Percentiles rank a stretch among this genome's conserved stretches.
Evolutionary conservation across 2,329 filamentous ascomycete species (phyloP).

Genomic region (Pochonia chlamydosporia): DNA sequence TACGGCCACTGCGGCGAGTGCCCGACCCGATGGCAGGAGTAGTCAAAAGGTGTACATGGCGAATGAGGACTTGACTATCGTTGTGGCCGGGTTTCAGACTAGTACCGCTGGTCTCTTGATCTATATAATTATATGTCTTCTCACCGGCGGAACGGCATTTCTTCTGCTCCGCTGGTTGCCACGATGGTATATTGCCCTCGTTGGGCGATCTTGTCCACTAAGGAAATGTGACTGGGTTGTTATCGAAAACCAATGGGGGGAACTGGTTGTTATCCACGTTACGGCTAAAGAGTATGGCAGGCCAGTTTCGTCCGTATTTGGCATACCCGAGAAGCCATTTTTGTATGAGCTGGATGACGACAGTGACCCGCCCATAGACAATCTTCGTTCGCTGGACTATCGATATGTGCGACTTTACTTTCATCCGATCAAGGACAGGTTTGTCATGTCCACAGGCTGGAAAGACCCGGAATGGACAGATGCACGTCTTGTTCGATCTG

Average conservation of each 20-base stretch:
- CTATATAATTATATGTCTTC: conserved; percentile 65
- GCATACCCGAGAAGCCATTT: conserved; percentile 55
- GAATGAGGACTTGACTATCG: conserved; percentile 91
- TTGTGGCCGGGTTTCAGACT: conserved; percentile 85
- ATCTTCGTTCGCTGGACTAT: conserved; percentile 79
- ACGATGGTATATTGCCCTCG: conserved; percentile 71
- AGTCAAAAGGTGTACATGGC: conserved; percentile 91
- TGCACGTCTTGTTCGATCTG: conserved; percentile 65
- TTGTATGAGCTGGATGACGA: conserved; percentile 51
- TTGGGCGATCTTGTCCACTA: conserved; percentile 64
- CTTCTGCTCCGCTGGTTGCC: conserved; percentile 87
- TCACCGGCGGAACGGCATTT: conserved; percentile 73
- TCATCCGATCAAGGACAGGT: conserved; percentile 84
- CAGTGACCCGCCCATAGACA: conserved; percentile 66
- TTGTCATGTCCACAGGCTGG: conserved; percentile 82
- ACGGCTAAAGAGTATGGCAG: conserved; percentile 47
- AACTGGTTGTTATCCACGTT: conserved; percentile 74
- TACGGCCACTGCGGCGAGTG: conserved; percentile 60
- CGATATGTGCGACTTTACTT: conserved; percentile 92
- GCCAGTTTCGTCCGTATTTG: conserved; percentile 59
- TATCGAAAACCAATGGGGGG: conserved; percentile 96
- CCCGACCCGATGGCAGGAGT: conserved; percentile 54
- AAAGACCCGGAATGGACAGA: conserved; percentile 88
- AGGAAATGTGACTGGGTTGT: conserved; percentile 84
- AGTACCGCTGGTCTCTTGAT: conserved; percentile 60